These are phyloP conservation scores for Neurospora sp. DNA, from an alignment of 495 filamentous ascomycete genomes.

Conservation along the genomic window DNA sequence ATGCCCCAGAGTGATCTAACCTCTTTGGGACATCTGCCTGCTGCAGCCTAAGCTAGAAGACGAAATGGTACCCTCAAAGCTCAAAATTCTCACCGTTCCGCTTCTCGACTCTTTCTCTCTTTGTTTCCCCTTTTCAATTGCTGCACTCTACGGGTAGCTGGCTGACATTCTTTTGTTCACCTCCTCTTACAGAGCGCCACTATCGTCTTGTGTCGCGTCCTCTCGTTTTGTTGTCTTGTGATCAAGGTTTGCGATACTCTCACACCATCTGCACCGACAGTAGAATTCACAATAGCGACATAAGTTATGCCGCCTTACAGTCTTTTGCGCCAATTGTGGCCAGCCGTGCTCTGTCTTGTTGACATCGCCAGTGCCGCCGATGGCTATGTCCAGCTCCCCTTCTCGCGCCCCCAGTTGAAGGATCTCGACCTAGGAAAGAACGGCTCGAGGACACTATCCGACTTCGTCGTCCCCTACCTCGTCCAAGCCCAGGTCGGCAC, in stretches of 20 bases:
- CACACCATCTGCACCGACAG: background rate
- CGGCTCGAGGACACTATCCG: background rate
- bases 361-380: background rate
- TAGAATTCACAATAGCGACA: background rate
- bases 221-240: background rate
- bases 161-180: background rate
- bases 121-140: background rate
- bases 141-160: background rate
- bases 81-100: background rate
- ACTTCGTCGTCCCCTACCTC: slow-evolving; percentile 30
- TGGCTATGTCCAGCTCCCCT: background rate
- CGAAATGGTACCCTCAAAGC: background rate
- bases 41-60: background rate
- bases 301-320: background rate
- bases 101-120: background rate
- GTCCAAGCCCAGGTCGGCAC: slow-evolving; percentile 55
- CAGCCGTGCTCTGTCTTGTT: background rate
- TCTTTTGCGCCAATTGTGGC: background rate
- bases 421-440: background rate
- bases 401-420: background rate
- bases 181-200: background rate
- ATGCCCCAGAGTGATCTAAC: background rate
- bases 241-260: background rate
- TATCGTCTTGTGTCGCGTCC: background rate
- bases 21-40: background rate